Base-by-base conservation (phyloP, 1,284 basidiomycete species). In the Cutaneotrichosporon curvatum region DNA sequence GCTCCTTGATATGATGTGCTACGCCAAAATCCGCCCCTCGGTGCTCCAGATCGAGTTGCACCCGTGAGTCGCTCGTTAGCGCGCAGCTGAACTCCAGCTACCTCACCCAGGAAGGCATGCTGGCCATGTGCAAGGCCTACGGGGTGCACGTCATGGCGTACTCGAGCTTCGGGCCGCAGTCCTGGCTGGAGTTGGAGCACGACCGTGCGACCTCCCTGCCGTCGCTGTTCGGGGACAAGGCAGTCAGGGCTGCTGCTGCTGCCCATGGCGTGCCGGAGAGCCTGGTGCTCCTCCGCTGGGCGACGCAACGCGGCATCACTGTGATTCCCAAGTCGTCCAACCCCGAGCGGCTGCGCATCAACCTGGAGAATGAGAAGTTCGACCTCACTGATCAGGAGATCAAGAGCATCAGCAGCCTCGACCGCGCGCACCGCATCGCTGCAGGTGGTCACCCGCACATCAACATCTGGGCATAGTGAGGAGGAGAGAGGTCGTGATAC, bases 41-140 rank as follows among this genome's bases (percentile, higher is more conserved):
- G 82, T 83, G 10, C 77, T 85, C 35, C 85, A 88, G 49, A 75
- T 87, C 41, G 85, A 88, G 69, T 73, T 83, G 35, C 85, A 87
- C 70, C 84, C 85, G 6, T 53, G 33, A 21, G 51, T 41, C 5
- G 3, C 8, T n/a, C 9, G 15, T n/a, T 18, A 14, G 7, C 19
- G 12, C 25, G 12, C 28, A 2, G 8, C 35, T 33, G n/a, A 34
- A 28, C 36, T 11, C 2, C 40, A 48, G 47, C 1, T 59, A 83
- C 71, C 74, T 84, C 56, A 75, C 77, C n/a, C 85, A 87, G 66
- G 76, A 82, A 51, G 70, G 75, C 12, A 73, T 87, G 43, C 66
- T 87, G 50, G 70, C 75, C 39, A 72, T 84, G 36, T 77, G 77
- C 59, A 79, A 82, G 57, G 57, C 60, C 23, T 35, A 80, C 46